phyloP scores from a whole-genome alignment of 768 basidiomycete species.

The Amanita muscaria region DNA sequence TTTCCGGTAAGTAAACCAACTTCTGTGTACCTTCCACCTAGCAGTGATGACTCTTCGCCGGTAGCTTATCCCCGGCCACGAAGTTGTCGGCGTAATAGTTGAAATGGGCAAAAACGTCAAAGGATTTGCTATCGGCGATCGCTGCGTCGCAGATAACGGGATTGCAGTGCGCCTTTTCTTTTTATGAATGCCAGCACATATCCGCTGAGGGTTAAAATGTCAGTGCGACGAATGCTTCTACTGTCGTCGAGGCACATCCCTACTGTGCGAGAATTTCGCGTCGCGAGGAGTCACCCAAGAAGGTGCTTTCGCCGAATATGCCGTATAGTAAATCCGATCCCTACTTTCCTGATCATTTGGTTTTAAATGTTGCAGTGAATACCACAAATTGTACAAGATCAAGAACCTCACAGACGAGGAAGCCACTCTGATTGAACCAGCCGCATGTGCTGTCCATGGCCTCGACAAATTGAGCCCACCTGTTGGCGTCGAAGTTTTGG shows the following conservation, averaged over 20 bases:
- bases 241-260: conserved; percentile 74
- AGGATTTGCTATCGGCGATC: conserved; percentile 69
- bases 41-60: conserved; percentile 1
- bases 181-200: conserved; percentile 10
- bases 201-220: conserved; percentile 1
- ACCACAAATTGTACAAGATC: conserved; percentile 80
- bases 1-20: conserved; percentile 33
- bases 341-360: background rate
- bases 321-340: conserved; percentile 54
- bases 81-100: conserved; percentile 64
- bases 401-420: conserved; percentile 83
- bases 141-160: conserved; percentile 72
- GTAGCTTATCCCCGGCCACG: conserved; percentile 67
- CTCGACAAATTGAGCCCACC: conserved; percentile 80
- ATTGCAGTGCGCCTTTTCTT: conserved; percentile 46
- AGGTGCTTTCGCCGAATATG: conserved; percentile 88
- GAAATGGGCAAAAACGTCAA: conserved; percentile 75
- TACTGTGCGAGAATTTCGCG: conserved; percentile 81
- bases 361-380: conserved; percentile 18
- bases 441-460: conserved; percentile 87
- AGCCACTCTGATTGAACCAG: conserved; percentile 81
- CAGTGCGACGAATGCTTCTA: conserved; percentile 86
- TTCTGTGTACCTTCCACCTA: background rate
- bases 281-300: conserved; percentile 72
- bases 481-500: conserved; percentile 76